Evolutionary conservation across 176 grass and related monocot species (phyloP).

Genomic region (Zoysia japonica): DNA sequence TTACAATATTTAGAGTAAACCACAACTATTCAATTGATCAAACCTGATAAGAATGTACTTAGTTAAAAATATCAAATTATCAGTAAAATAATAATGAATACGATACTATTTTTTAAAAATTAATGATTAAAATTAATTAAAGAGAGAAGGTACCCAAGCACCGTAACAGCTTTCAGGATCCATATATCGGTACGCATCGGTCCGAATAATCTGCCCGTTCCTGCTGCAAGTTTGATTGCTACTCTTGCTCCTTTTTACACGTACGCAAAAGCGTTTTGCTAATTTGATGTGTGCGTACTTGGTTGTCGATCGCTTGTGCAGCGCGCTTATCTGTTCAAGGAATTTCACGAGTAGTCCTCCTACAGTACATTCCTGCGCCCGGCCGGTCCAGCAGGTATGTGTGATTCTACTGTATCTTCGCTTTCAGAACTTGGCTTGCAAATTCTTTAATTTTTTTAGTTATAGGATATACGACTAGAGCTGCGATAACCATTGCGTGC

Average conservation of each 20-base stretch:
- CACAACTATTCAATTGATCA: too few relatives aligned
- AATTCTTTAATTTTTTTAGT: too few relatives aligned
- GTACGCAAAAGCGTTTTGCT: not conserved
- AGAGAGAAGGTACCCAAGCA: too few relatives aligned
- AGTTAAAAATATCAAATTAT: too few relatives aligned
- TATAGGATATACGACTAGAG: too few relatives aligned
- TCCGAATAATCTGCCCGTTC: not conserved
- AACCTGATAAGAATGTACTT: too few relatives aligned
- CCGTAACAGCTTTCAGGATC: not conserved
- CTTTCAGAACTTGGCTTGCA: not conserved
- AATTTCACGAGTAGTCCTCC: not conserved
- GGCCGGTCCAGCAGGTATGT: not conserved
- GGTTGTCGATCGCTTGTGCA: slow-evolving; percentile 26
- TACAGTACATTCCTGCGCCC: too few relatives aligned
- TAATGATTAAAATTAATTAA: not conserved
- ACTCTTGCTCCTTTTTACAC: too few relatives aligned
- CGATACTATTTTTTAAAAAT: not conserved
- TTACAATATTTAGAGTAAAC: too few relatives aligned
- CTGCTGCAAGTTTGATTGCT: not conserved
- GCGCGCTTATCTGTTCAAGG: not conserved
- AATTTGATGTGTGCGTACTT: not conserved
- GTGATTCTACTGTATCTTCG: not conserved
- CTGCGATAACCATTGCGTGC: too few relatives aligned
- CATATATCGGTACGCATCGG: not conserved
- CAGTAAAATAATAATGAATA: too few relatives aligned